These are phyloP conservation scores for Puccinia novopanici DNA, from an alignment of 1,284 basidiomycete genomes.

Conservation along the genomic window DNA sequence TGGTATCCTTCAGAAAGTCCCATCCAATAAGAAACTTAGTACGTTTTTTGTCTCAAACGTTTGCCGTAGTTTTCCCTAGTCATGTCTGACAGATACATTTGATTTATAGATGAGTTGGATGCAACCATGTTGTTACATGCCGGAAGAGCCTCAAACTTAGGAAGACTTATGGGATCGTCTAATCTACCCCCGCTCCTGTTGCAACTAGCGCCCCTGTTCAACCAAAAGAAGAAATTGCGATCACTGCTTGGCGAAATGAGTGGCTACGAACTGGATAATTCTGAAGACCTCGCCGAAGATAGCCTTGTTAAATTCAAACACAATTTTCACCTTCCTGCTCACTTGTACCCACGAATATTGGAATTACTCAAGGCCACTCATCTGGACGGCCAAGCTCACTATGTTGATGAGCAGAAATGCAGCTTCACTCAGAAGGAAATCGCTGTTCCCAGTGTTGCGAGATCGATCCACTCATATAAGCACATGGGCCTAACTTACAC, in stretches of 20 bases:
- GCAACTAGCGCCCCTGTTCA: conserved; percentile 23
- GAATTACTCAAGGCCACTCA: not conserved
- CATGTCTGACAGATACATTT: not conserved
- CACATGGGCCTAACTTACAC: conserved; percentile 23
- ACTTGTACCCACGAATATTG: conserved; percentile 14
- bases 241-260: too few species aligned
- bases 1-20: conserved; percentile 33
- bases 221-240: conserved; percentile 30
- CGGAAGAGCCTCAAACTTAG: conserved; percentile 37
- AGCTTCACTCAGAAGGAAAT: conserved; percentile 4
- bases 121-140: conserved; percentile 25
- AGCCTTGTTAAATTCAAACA: conserved; percentile 8
- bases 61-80: not conserved
- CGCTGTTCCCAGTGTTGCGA: conserved; percentile 17
- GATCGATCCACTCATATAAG: conserved; percentile 17
- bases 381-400: not conserved
- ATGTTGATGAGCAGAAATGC: conserved; percentile 21
- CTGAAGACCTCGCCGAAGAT: conserved; percentile 33
- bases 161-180: conserved; percentile 14
- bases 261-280: conserved; percentile 35
- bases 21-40: conserved; percentile 34
- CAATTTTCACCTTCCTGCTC: conserved; percentile 25
- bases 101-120: conserved; percentile 17
- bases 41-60: not conserved
- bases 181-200: conserved; percentile 16